Evolutionary conservation across 768 basidiomycete genomes (phyloP).

Genomic region (Podaxis carcinomalis): DNA sequence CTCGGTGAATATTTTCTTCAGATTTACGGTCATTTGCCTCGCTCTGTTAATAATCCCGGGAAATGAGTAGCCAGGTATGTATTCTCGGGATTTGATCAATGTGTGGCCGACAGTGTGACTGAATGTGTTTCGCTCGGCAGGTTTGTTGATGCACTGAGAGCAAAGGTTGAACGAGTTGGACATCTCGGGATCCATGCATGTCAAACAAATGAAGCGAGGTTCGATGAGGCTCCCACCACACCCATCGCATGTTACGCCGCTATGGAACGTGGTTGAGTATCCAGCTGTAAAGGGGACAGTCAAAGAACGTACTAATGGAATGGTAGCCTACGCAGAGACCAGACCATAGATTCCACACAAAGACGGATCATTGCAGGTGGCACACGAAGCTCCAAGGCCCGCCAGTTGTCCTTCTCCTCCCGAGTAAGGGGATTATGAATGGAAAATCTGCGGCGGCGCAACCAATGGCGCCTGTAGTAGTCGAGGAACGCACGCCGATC

Average conservation of each 20-base stretch:
- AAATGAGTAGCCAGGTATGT: neutral
- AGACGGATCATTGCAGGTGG: slow-evolving; percentile 30
- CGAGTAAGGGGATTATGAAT: slow-evolving; percentile 20
- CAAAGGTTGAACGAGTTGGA: slow-evolving; percentile 16
- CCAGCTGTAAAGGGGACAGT: neutral
- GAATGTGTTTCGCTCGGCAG: neutral
- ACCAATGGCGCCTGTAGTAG: slow-evolving; percentile 23
- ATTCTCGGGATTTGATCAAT: neutral
- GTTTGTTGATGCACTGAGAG: neutral
- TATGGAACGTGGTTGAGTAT: neutral
- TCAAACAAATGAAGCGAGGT: slow-evolving; percentile 25
- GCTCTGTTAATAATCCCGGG: neutral
- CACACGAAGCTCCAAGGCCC: slow-evolving; percentile 24
- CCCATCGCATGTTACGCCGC: slow-evolving; percentile 28
- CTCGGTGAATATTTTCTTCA: slow-evolving; percentile 1
- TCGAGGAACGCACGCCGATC: slow-evolving; percentile 29
- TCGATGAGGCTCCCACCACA: slow-evolving; percentile 28
- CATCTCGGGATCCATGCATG: slow-evolving; percentile 30
- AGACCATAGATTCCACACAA: slow-evolving; percentile 27
- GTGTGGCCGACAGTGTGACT: slow-evolving; percentile 7
- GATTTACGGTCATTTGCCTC: neutral
- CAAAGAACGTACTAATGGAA: slow-evolving; percentile 28
- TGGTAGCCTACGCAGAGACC: slow-evolving; percentile 29
- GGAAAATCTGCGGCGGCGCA: slow-evolving; percentile 23
- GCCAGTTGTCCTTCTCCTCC: slow-evolving; percentile 25